These are phyloP conservation scores for Trypanosoma scelopori DNA, from an alignment of 208 protist genomes.

Conservation along the genomic window DNA sequence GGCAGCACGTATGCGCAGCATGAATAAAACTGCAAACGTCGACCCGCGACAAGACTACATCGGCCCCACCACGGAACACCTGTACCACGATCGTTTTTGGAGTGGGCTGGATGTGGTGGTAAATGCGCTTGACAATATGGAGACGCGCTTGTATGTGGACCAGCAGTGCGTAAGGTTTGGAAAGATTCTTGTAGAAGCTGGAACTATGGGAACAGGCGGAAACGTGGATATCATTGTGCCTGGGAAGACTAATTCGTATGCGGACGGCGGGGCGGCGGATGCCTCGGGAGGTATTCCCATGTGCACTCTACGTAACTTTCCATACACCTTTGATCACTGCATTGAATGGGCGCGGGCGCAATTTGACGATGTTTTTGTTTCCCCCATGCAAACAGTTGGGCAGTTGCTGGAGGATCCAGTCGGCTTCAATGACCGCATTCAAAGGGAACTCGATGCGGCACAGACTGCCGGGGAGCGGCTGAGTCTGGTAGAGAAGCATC, in stretches of 20 bases:
- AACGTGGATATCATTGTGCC: slow-evolving; percentile 99
- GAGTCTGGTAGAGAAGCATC: slow-evolving; percentile 81
- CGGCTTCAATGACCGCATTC: slow-evolving; percentile 63
- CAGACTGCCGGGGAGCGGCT: slow-evolving; percentile 69
- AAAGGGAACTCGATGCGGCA: slow-evolving; percentile 55
- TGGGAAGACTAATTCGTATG: slow-evolving; percentile 97
- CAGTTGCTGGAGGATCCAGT: slow-evolving; percentile 81
- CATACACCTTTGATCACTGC: slow-evolving; percentile 98
- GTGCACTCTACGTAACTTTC: slow-evolving; percentile 99
- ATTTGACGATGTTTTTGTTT: slow-evolving; percentile 93
- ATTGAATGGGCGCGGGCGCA: slow-evolving; percentile 95
- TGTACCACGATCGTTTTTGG: slow-evolving; percentile 97
- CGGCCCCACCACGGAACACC: slow-evolving; percentile 94
- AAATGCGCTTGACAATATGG: slow-evolving; percentile 99
- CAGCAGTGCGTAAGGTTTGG: slow-evolving; percentile 93
- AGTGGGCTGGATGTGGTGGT: slow-evolving; percentile 93
- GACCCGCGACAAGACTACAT: slow-evolving; percentile 91
- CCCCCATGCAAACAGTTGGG: slow-evolving; percentile 73
- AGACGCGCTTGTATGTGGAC: slow-evolving; percentile 97
- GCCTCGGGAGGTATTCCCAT: slow-evolving; percentile 98
- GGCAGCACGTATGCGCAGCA: slow-evolving; percentile 85
- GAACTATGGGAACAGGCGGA: slow-evolving; percentile 99
- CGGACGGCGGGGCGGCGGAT: slow-evolving; percentile 94
- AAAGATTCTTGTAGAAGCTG: slow-evolving; percentile 98
- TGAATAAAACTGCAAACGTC: slow-evolving; percentile 94